Base-by-base conservation (phyloP, 1,139 yeast species). In the Saccharomyces hybrid region DNA sequence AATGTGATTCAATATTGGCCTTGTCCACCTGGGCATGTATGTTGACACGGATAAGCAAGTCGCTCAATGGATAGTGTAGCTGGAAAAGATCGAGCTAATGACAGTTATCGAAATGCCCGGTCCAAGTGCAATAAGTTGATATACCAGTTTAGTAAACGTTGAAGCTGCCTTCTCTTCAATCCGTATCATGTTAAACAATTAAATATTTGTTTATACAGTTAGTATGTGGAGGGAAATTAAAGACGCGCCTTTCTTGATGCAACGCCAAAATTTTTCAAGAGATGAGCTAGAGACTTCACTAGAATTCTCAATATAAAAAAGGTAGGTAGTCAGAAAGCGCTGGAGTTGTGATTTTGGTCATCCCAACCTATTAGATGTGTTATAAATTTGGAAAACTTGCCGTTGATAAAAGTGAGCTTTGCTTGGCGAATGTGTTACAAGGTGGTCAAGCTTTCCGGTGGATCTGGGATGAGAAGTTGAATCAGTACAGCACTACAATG, bases 401-500 rank as follows among this genome's bases (percentile, higher is more conserved):
- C n/a, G 13, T 38, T 19, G 11, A 38, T 38, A 38, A 38, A 38
- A 60, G 62, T 1, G 96, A 89, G 61, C 73, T 89, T 1, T 72
- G 78, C 32, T 70, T 90, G n/a, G 72, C 82, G 5, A 80, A 82
- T 52, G 95, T 90, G 0, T 75, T 91, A 46, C 78, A 96, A 54
- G 88, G 96, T 67, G 98, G 98, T 0, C 98, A 91, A 69, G 83
- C 95, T 0, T 87, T 87, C 62, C 62, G 78, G 57, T 75, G 71
- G 67, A 67, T 68, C 6, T 56, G 56, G 31, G 58, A 68, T 52
- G 68, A 62, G 48, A 28, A 51, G 2, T 52, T 56, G 4, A 58
- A 58, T n/a, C 54, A 58, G 25, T 65, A 62, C 50, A 52, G 59
- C 3, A 60, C 65, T 2, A 62, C 65, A 19, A 57, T 67, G 64